Base-by-base conservation (phyloP, 106 monocot species). In the Gastrodia elata region DNA sequence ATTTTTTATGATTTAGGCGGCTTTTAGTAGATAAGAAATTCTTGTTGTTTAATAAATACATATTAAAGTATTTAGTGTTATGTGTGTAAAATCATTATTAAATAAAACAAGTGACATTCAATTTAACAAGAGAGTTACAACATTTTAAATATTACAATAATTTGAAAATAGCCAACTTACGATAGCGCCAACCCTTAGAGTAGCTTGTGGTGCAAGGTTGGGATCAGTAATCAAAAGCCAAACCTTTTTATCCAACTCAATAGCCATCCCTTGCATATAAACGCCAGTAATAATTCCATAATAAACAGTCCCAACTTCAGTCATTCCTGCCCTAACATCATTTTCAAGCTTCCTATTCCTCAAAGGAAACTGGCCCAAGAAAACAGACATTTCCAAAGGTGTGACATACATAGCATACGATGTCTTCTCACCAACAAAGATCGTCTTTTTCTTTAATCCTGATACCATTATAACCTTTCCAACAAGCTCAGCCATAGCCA, bases 151-250 rank as follows among this genome's bases (percentile, higher is more conserved):
- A 32, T 18, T 7, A 20, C 20, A 67, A n/a, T n/a, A 75, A 27
- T 24, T 20, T 1, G 15, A 67, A 75, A 28, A 34, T 22, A 70
- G 42, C 26, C 39, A 75, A 84, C 92, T 73, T 86, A 97, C 97
- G 65, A 93, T 42, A 74, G 97, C 90, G 70, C 97, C 97, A 86
- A 88, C 78, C 86, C 97, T 80, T 58, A 97, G 41, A 58, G 86
- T 86, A 74, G 88, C 87, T 16, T 75, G 84, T 10, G 78, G 80
- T 38, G 76, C 61, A 78, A 88, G 68, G 42, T 71, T 36, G 1
- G 73, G 49, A 79, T 88, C 83, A 70, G 84, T 72, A 22, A 82
- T 61, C 68, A 93, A 73, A 68, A 97, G 76, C 86, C 87, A 92
- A 22, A 88, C 90, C 20, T 84, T 88, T 25, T 78, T 52, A 78